Evolutionary conservation across 345 rosid genomes (phyloP), one percentile per base, ranked within the genome.

Genomic region (Luvunga scandens): DNA sequence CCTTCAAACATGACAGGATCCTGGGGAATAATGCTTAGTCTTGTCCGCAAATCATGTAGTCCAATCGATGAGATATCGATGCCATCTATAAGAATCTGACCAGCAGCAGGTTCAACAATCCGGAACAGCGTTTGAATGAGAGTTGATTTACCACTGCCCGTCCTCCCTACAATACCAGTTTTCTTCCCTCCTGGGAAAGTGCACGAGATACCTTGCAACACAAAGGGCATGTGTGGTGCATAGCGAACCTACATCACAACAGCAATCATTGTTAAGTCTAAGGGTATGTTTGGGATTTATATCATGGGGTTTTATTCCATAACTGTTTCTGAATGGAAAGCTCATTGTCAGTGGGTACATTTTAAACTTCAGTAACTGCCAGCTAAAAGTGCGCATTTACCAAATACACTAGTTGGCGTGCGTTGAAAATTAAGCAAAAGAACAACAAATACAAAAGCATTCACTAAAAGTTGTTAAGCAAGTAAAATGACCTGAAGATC

Each of bases 1-100:
- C 99, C 99, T 84, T 93, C 96, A 81, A 95, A 95, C 98, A 93
- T 90, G 69, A 92, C 91, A 45, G 98, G 99, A 79, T 93, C 99
- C 80, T 92, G 99, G 27, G 98, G 98, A 79, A 93, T 93, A 39
- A 95, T 93, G 86, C 97, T 90, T 22, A 93, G 87, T 57, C 90
- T 89, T 65, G 91, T 87, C 81, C 97, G 85, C 80, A 95, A 85
- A 84, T 95, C 95, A 50, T 93, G 94, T 80, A 93, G 79, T 74
- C 97, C 98, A 70, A 95, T 89, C 12, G 78, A 83, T 79, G 88
- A 86, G 31, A 93, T 92, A 65, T 91, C 69, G 62, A 93, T 75
- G 64, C 87, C 89, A 79, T 93, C 98, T n/a, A 95, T 93, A 78
- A 73, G 65, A 67, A 95, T 89, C 73, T 82, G 86, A 68, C 99